These are phyloP conservation scores for Microcyclospora tardicrescens DNA, from an alignment of 2,329 filamentous ascomycete genomes.

Conservation along the genomic window DNA sequence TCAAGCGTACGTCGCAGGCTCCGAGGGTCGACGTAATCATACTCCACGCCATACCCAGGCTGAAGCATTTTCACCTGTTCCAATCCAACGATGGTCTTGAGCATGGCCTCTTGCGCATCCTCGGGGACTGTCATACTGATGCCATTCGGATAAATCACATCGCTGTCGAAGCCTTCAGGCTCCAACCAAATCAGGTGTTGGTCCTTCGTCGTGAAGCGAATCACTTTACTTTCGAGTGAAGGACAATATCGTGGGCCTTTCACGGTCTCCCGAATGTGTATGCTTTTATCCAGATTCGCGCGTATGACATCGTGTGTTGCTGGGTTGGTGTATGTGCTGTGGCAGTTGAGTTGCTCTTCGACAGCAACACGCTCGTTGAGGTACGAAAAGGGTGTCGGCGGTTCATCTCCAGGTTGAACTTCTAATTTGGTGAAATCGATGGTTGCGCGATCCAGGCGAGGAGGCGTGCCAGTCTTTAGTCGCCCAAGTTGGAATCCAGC, in stretches of 20 bases:
- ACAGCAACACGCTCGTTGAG: conserved; percentile 69
- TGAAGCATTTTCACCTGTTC: conserved; percentile 88
- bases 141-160: conserved; percentile 90
- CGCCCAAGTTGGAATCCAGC: conserved; percentile 83
- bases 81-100: conserved; percentile 78
- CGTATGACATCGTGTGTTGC: conserved; percentile 72
- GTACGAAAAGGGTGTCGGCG: conserved; percentile 83
- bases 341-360: conserved; percentile 70
- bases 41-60: conserved; percentile 92
- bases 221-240: conserved; percentile 85
- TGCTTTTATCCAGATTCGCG: conserved; percentile 83
- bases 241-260: conserved; percentile 92
- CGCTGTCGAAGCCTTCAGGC: conserved; percentile 82
- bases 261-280: conserved; percentile 91
- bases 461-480: conserved; percentile 91
- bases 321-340: conserved; percentile 76
- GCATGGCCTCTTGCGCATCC: conserved; percentile 69
- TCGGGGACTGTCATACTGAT: conserved; percentile 93
- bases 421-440: conserved; percentile 68
- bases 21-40: conserved; percentile 94
- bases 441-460: conserved; percentile 65
- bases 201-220: conserved; percentile 69
- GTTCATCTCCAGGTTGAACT: conserved; percentile 67
- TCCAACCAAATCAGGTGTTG: conserved; percentile 92
- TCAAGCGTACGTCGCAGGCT: conserved; percentile 79